Percentiles rank a stretch among this genome's conserved stretches.
phyloP scores from a whole-genome alignment of 2,329 filamentous ascomycete genomes.

The Alternaria burnsii region DNA sequence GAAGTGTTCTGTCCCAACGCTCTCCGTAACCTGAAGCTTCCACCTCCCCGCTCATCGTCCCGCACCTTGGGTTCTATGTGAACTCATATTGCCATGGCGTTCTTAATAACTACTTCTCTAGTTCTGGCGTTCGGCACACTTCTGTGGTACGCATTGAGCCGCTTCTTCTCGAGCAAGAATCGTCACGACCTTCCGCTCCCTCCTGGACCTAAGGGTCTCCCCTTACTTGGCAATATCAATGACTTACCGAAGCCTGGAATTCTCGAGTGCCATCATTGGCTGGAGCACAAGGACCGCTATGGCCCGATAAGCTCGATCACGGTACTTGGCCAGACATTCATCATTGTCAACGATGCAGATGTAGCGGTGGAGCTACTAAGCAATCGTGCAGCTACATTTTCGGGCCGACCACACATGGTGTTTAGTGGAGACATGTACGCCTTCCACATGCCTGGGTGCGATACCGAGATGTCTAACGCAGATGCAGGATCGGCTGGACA shows the following conservation, averaged over 20 bases:
- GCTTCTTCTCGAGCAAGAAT: neutral
- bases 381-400: conserved; percentile 30
- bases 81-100: neutral
- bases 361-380: conserved; percentile 37
- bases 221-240: conserved; percentile 60
- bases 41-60: too few species aligned
- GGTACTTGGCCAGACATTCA: conserved; percentile 38
- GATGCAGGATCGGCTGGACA: conserved; percentile 37
- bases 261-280: conserved; percentile 56
- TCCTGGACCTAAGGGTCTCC: conserved; percentile 60
- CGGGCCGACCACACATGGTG: conserved; percentile 32
- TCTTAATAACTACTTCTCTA: neutral
- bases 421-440: conserved; percentile 39
- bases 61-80: neutral
- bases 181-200: conserved; percentile 46
- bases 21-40: fast-evolving
- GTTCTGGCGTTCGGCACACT: neutral
- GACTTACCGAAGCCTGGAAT: conserved; percentile 56
- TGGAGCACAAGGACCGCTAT: conserved; percentile 52
- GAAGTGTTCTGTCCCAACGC: too few species aligned
- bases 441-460: neutral
- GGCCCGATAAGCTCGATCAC: conserved; percentile 44
- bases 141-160: neutral
- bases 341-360: conserved; percentile 41
- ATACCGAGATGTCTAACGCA: neutral